A percentile compares a stretch with the other conserved stretches of the same genome.
Evolutionary conservation across 805 yeast species (phyloP).

Genomic region (Hanseniaspora jakobsenii): DNA sequence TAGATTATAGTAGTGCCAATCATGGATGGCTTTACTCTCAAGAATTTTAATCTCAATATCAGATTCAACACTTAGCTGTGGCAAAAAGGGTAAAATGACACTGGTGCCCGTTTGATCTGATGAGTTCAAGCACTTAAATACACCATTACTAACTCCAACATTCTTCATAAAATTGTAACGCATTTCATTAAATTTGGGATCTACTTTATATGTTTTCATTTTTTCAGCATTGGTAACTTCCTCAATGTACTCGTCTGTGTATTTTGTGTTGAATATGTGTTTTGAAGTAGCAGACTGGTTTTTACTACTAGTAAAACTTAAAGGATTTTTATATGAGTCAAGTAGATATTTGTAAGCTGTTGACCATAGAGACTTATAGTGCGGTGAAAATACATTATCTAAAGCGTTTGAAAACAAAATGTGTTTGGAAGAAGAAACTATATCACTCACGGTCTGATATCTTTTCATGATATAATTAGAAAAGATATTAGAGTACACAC

Average conservation of each 20-base stretch:
- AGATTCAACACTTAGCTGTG: neutral
- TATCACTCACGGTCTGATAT: neutral
- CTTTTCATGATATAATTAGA: constrained; percentile 3
- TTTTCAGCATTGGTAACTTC: neutral
- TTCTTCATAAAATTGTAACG: constrained; percentile 4
- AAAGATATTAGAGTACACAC: constrained; percentile 2
- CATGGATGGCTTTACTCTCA: constrained; percentile 1
- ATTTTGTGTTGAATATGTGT: neutral
- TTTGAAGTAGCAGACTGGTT: neutral
- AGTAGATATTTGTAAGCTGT: no score
- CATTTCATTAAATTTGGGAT: constrained; percentile 4
- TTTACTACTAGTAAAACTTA: neutral
- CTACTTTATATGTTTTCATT: neutral
- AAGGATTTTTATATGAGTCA: no score
- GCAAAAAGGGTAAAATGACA: neutral
- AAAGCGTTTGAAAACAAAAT: neutral
- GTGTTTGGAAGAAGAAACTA: neutral
- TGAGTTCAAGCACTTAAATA: neutral
- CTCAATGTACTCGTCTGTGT: neutral
- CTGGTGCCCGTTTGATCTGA: no score
- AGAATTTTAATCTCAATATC: neutral
- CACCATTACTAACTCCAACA: neutral
- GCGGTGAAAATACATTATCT: no score
- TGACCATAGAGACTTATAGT: no score
- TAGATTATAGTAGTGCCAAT: constrained; percentile 10